A percentile compares a stretch with the other conserved stretches of the same genome.
phyloP scores from a whole-genome alignment of 352 stramenopile genomes.

The Globisporangium lucens region DNA sequence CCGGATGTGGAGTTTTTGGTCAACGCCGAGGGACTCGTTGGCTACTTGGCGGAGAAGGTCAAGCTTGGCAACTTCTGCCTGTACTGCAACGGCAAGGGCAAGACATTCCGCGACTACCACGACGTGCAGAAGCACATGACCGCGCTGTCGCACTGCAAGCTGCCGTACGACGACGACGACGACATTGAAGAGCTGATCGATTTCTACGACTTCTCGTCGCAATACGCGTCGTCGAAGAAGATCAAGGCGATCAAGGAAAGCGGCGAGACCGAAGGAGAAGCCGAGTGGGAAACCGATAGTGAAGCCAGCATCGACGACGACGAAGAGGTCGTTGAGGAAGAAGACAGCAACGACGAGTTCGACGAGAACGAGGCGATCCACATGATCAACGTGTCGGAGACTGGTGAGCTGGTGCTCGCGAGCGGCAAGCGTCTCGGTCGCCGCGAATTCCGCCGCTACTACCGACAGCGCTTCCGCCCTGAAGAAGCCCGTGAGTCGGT shows the following conservation, averaged over 20 bases:
- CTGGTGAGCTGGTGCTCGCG: slow-evolving; percentile 85
- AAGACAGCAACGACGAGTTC: slow-evolving; percentile 36
- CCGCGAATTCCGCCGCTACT: slow-evolving; percentile 88
- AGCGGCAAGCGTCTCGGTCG: slow-evolving; percentile 85
- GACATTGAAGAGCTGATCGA: slow-evolving; percentile 88
- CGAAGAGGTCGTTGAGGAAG: slow-evolving; percentile 67
- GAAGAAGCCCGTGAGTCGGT: slow-evolving; percentile 76
- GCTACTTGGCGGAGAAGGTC: slow-evolving; percentile 95
- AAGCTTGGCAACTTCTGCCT: slow-evolving; percentile 94
- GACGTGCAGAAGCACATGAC: slow-evolving; percentile 96
- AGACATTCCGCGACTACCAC: slow-evolving; percentile 86
- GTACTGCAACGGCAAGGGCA: slow-evolving; percentile 92
- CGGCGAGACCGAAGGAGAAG: slow-evolving; percentile 32
- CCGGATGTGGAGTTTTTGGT: slow-evolving; percentile 92
- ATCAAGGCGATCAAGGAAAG: slow-evolving; percentile 23
- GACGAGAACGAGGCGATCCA: slow-evolving; percentile 47
- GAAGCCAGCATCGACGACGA: slow-evolving; percentile 74
- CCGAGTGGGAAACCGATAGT: slow-evolving; percentile 79
- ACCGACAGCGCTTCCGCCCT: slow-evolving; percentile 85
- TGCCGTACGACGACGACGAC: slow-evolving; percentile 88
- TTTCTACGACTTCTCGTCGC: slow-evolving; percentile 90
- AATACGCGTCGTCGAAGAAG: slow-evolving; percentile 48
- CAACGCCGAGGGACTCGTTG: slow-evolving; percentile 88
- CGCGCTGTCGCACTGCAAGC: slow-evolving; percentile 88
- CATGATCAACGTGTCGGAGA: slow-evolving; percentile 80